Percentiles rank a stretch among this genome's conserved stretches.
These are phyloP conservation scores for Botryotinia narcissicola DNA, from an alignment of 2,329 filamentous ascomycete genomes.

Conservation along the genomic window DNA sequence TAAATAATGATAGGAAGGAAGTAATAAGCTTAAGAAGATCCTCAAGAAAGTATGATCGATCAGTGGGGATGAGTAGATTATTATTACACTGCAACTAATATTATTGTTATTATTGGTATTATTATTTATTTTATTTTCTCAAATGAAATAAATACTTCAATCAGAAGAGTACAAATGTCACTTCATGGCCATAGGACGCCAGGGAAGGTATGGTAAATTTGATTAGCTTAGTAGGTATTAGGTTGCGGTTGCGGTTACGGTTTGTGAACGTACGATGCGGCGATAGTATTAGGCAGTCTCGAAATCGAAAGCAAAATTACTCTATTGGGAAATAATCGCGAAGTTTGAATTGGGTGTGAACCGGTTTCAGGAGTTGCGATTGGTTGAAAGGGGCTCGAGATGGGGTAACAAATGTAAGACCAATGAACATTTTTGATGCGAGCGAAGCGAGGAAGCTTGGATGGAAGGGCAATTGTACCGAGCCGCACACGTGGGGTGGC, in stretches of 20 bases:
- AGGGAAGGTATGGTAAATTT: not conserved
- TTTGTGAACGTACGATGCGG: conserved; percentile 9
- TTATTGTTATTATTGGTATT: not conserved
- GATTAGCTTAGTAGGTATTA: not conserved
- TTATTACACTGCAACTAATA: not conserved
- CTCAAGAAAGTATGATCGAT: not conserved
- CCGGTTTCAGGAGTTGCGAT: conserved; percentile 18
- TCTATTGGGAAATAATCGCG: conserved; percentile 19
- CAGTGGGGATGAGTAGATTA: conserved; percentile 1
- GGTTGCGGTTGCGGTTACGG: not conserved
- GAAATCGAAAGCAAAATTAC: not conserved
- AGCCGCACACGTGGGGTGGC: conserved; percentile 5
- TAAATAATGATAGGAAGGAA: not conserved
- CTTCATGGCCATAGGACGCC: not conserved
- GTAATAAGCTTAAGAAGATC: not conserved
- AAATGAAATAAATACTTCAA: not conserved
- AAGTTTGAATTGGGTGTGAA: conserved; percentile 13
- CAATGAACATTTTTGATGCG: not conserved
- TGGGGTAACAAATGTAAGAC: not conserved
- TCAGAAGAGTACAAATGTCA: not conserved
- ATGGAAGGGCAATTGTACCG: not conserved
- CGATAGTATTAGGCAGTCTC: conserved; percentile 10
- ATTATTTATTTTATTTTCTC: not conserved
- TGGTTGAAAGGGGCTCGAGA: not conserved
- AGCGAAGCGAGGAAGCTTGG: not conserved